Evolutionary conservation across 192 early-diverging fungal species (phyloP), one percentile per base, ranked within the genome.

Genomic region (Coemansia sp.): DNA sequence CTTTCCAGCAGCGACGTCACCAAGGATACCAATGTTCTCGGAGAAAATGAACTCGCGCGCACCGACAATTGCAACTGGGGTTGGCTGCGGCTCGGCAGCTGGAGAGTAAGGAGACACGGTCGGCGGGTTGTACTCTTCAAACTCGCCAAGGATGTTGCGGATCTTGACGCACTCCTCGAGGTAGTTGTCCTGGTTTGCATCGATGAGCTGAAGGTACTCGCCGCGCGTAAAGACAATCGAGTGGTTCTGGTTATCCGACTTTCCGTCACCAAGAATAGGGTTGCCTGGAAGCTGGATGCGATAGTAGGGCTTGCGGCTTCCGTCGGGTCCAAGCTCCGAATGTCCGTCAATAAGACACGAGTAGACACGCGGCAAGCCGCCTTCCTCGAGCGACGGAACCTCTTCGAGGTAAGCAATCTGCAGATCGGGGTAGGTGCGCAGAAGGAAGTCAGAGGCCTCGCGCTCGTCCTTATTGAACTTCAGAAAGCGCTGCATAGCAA

Each of bases 181-280:
- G 67, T 94, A 95, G 73, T 95, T 92, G 71, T 95, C 93, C 83
- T 93, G 92, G 65, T 95, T 95, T 19, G 93, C 93, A 63, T 95
- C 93, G 32, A 95, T 86, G 10, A 93, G 74, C 71, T 95, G 91
- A 40, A 95, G 34, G 54, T 92, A 93, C 82, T 95, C 93, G 40
- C 93, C 93, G 43, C 93, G 92, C 43, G 87, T 86, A 58, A 91
- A 95, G 36, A 93, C 86, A 45, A 95, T 85, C 19, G 90, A 84
- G 65, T 93, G 91, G 74, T 92, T 93, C 80, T 93, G 93, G 73
- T 95, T 95, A 74, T 92, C 92, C 0, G 91, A 90, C 81, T 95
- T 95, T 48, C 93, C 93, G 70, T 95, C 92, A 23, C 93, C 93
- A n/a, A 95, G 76, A 65, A 94, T 93, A 5, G 93, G 91, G 70